Conservation (phyloP, 2,329 filamentous ascomycete species). For the Exophiala phaeomuriformis region DNA sequence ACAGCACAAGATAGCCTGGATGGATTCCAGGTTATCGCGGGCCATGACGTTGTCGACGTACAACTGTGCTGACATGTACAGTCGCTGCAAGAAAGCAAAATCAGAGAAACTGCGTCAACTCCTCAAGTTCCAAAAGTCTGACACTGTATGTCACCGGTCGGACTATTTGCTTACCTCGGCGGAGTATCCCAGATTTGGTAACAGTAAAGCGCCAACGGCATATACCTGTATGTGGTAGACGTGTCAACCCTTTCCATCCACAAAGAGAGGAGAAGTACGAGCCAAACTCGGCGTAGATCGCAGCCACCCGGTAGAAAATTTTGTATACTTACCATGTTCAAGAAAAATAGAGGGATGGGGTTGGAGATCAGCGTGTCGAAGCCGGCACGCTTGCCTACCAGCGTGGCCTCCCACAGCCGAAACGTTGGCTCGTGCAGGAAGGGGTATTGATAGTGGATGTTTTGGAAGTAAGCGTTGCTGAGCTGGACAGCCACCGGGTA, state of each 20-base stretch:
- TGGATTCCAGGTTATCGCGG: constrained; percentile 30
- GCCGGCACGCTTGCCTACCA: background rate
- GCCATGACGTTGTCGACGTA: constrained; percentile 22
- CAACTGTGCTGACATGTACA: constrained; percentile 20
- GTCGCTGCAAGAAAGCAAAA: constrained; percentile 3
- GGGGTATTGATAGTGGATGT: constrained; percentile 28
- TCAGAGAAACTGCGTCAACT: background rate
- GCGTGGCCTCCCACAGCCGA: constrained; percentile 25
- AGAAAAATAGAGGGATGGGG: background rate
- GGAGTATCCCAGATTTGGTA: constrained; percentile 16
- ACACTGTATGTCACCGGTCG: too few relatives aligned
- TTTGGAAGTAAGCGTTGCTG: constrained; percentile 26
- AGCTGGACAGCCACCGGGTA: constrained; percentile 14
- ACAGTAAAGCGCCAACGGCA: constrained; percentile 26
- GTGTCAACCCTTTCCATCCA: background rate
- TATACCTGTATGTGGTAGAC: constrained; percentile 22
- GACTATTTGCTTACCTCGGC: constrained; percentile 12
- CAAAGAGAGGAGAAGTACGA: background rate
- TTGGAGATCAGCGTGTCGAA: background rate
- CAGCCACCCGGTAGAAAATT: too few relatives aligned
- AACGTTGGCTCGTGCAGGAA: constrained; percentile 28
- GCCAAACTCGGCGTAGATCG: background rate
- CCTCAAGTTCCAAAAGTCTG: background rate
- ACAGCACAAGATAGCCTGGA: constrained; percentile 32
- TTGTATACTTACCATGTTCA: background rate